phyloP scores from a whole-genome alignment of 768 basidiomycete species.

The Tylopilus vinaceipallidus region DNA sequence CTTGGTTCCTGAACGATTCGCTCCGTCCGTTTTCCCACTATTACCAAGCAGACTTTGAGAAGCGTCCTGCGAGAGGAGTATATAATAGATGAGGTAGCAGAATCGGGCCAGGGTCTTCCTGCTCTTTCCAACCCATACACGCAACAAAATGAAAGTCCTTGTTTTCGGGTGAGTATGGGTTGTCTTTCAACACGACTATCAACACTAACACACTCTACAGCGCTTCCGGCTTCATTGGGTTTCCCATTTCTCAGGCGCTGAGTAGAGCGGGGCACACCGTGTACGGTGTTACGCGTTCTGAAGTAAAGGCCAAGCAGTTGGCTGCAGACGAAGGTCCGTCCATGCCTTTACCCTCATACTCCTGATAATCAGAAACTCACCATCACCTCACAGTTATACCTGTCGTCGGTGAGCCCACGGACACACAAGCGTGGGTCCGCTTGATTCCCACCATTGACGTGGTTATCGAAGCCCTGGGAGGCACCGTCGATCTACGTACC shows the following conservation, averaged over 20 bases:
- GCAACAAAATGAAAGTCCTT: constrained; percentile 16
- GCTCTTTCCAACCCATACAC: too few species aligned
- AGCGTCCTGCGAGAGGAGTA: too few species aligned
- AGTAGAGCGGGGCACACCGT: constrained; percentile 35
- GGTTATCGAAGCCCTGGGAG: constrained; percentile 20
- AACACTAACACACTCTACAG: constrained; percentile 8
- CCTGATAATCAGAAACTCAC: neutral
- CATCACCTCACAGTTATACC: constrained; percentile 25
- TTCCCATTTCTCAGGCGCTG: constrained; percentile 33
- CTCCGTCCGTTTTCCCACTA: too few species aligned
- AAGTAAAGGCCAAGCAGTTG: constrained; percentile 20
- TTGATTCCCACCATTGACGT: constrained; percentile 21
- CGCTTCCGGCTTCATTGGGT: constrained; percentile 33
- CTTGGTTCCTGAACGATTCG: too few species aligned
- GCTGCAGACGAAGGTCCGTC: constrained; percentile 27
- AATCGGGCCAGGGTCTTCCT: too few species aligned
- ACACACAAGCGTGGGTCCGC: constrained; percentile 14
- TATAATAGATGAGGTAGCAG: too few species aligned
- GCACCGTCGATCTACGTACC: constrained; percentile 5
- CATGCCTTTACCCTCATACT: too few species aligned
- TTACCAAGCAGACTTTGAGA: too few species aligned
- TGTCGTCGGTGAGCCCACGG: constrained; percentile 17
- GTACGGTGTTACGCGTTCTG: constrained; percentile 33
- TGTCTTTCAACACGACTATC: neutral
- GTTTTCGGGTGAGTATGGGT: constrained; percentile 13